A percentile compares a stretch with the other conserved stretches of the same genome.
These are phyloP conservation scores for Gossypium longicalyx DNA, from an alignment of 345 rosid species.

Conservation along the genomic window DNA sequence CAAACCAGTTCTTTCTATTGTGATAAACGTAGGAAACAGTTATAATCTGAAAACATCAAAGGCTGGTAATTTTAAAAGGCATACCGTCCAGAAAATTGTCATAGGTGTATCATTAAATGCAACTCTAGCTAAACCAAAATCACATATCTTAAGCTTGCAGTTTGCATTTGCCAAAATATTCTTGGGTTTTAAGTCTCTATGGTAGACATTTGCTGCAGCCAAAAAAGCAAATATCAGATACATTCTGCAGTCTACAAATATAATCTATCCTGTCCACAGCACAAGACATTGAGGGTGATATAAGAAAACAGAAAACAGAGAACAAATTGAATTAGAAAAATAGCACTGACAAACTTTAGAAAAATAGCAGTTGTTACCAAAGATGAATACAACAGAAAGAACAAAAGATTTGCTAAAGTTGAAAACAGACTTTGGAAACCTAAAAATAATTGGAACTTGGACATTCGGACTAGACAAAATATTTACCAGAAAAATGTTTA, in stretches of 20 bases:
- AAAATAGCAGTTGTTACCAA: conserved; percentile 1
- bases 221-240: background rate
- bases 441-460: background rate
- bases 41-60: conserved; percentile 9
- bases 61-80: conserved; percentile 13
- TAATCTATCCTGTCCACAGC: background rate
- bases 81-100: conserved; percentile 93
- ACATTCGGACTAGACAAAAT: background rate
- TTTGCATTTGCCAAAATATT: conserved; percentile 97
- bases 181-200: conserved; percentile 92
- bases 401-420: background rate
- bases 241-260: background rate
- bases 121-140: conserved; percentile 95
- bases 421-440: background rate
- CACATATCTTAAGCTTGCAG: conserved; percentile 93
- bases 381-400: background rate
- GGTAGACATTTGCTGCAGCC: conserved; percentile 87
- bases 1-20: background rate
- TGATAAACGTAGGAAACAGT: background rate
- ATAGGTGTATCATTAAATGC: conserved; percentile 91
- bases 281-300: background rate
- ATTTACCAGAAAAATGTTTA: background rate
- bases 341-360: background rate
- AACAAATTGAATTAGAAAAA: background rate
- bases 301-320: background rate